These are phyloP conservation scores for Argentina anserina DNA, from an alignment of 306 rosid species.

Conservation along the genomic window DNA sequence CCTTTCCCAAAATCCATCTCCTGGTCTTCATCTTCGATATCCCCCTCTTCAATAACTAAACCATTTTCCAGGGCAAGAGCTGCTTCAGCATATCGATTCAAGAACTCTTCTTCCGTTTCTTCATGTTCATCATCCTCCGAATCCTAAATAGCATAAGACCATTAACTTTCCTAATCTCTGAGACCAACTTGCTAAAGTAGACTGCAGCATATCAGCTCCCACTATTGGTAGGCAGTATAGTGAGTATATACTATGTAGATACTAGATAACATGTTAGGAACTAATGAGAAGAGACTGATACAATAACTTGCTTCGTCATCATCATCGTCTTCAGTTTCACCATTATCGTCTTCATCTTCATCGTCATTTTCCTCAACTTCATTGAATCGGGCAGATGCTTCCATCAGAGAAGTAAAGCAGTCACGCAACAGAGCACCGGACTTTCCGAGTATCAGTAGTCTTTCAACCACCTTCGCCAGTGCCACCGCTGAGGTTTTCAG, in stretches of 20 bases:
- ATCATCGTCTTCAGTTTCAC: conserved; percentile 40
- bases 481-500: conserved; percentile 54
- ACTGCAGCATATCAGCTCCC: neutral
- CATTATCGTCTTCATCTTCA: conserved; percentile 42
- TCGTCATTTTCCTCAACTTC: conserved; percentile 50
- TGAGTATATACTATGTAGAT: too few relatives aligned
- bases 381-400: conserved; percentile 50
- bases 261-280: too few relatives aligned
- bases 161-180: neutral
- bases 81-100: conserved; percentile 78
- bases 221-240: neutral
- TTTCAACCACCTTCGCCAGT: conserved; percentile 61
- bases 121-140: conserved; percentile 71
- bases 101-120: conserved; percentile 82
- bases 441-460: conserved; percentile 53
- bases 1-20: conserved; percentile 41
- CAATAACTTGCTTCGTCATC: conserved; percentile 40
- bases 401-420: conserved; percentile 66
- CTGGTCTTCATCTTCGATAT: conserved; percentile 62
- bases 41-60: conserved; percentile 65
- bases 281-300: neutral
- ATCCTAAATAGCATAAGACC: conserved; percentile 34
- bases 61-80: conserved; percentile 72
- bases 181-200: neutral
- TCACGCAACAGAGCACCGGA: conserved; percentile 37